Evolutionary conservation across 148 eudicot species (phyloP).

Genomic region (Chenopodium formosanum): DNA sequence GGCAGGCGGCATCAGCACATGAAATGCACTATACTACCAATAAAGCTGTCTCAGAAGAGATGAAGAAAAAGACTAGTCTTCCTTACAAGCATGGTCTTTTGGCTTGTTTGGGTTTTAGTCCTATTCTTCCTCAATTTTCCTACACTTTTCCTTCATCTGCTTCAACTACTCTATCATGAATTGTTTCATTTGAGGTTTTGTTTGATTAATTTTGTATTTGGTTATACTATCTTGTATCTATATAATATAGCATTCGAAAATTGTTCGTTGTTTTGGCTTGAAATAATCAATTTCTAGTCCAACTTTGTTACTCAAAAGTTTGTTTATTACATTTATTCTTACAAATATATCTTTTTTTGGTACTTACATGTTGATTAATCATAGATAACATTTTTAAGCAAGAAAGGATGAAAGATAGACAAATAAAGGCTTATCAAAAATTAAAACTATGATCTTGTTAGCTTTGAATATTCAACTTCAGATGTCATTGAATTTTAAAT

Average conservation of each 20-base stretch:
- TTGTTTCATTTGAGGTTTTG: background rate
- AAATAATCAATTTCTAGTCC: background rate
- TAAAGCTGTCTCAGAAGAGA: slow-evolving; percentile 60
- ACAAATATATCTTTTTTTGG: background rate
- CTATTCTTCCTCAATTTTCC: slow-evolving; percentile 36
- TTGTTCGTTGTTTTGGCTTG: background rate
- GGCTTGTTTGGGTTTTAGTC: slow-evolving; percentile 64
- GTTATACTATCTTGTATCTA: background rate
- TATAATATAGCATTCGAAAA: background rate
- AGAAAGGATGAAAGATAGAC: no score
- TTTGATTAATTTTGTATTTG: slow-evolving; percentile 1
- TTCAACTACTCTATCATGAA: background rate
- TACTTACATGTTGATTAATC: background rate
- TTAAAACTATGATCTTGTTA: no score
- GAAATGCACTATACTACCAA: slow-evolving; percentile 67
- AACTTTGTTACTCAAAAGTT: background rate
- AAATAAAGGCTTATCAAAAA: no score
- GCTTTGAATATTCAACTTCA: no score
- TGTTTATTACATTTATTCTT: background rate
- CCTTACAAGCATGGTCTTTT: slow-evolving; percentile 67
- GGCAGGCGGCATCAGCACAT: slow-evolving; percentile 51
- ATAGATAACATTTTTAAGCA: background rate
- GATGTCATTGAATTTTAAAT: no score
- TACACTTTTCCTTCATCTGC: slow-evolving; percentile 26
- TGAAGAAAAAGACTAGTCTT: slow-evolving; percentile 72